Conservation (phyloP, 345 rosid species). For the Psidium guajava region DNA sequence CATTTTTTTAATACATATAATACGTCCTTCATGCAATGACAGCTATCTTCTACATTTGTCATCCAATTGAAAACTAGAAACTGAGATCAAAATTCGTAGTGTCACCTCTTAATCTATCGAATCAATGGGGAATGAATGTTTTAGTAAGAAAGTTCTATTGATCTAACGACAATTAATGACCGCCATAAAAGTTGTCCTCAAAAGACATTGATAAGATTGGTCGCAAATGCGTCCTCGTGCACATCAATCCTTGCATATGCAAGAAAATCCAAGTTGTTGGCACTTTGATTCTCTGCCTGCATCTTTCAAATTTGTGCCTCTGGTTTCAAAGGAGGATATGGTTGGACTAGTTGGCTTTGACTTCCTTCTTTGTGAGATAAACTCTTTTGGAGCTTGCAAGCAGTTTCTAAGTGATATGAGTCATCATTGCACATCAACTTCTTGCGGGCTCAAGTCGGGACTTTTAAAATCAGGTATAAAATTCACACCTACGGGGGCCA, state of each 20-base stretch:
- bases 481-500: too few relatives aligned
- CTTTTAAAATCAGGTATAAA: too few relatives aligned
- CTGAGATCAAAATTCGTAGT: not conserved
- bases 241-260: not conserved
- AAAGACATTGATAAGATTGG: not conserved
- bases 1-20: not conserved
- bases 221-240: not conserved
- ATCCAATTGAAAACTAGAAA: not conserved
- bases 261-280: not conserved
- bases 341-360: not conserved
- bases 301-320: not conserved
- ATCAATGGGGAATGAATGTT: not conserved
- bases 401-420: too few relatives aligned
- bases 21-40: too few relatives aligned
- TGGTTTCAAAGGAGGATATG: not conserved
- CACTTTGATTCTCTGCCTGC: not conserved
- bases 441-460: too few relatives aligned
- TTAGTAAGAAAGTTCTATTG: not conserved
- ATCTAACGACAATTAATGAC: not conserved
- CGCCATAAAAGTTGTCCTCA: not conserved
- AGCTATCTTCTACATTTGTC: not conserved
- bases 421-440: too few relatives aligned
- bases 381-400: too few relatives aligned
- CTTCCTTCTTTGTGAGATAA: too few relatives aligned
- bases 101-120: not conserved